phyloP scores from a whole-genome alignment of 176 grass and related monocot genomes.

The Carex myosuroides region DNA sequence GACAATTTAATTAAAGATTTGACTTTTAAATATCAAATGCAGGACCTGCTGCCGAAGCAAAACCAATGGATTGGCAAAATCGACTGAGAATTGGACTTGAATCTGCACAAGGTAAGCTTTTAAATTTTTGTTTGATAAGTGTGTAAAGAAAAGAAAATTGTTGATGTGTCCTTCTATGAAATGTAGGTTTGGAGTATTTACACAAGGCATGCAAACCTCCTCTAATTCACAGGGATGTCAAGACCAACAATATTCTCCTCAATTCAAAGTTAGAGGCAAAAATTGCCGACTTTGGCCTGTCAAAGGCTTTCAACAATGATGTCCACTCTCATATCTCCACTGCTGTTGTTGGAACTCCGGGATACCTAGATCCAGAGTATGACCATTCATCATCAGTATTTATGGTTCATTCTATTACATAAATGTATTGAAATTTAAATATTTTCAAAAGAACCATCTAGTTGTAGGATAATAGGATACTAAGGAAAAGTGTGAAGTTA shows the following conservation, averaged over 20 bases:
- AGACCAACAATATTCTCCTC: conserved; percentile 49
- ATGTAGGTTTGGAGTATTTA: conserved; percentile 44
- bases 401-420: not conserved
- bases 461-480: conserved; percentile 8
- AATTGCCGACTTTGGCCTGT: conserved; percentile 50
- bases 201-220: conserved; percentile 36
- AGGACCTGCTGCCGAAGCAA: conserved; percentile 26
- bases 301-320: conserved; percentile 39
- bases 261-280: conserved; percentile 40
- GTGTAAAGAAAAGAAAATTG: not conserved
- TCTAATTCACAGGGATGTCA: conserved; percentile 47
- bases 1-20: not conserved
- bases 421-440: not conserved
- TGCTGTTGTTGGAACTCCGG: conserved; percentile 32
- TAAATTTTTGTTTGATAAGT: not conserved
- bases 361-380: conserved; percentile 61
- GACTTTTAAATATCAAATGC: not conserved
- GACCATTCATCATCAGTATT: not conserved
- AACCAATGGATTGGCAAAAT: conserved; percentile 29
- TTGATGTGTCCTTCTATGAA: not conserved
- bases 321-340: conserved; percentile 33
- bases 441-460: not conserved
- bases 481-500: not conserved
- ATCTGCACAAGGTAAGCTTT: conserved; percentile 41
- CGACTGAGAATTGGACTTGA: conserved; percentile 40